phyloP scores from a whole-genome alignment of 2,329 filamentous ascomycete genomes.

The Penicillium polonicum region DNA sequence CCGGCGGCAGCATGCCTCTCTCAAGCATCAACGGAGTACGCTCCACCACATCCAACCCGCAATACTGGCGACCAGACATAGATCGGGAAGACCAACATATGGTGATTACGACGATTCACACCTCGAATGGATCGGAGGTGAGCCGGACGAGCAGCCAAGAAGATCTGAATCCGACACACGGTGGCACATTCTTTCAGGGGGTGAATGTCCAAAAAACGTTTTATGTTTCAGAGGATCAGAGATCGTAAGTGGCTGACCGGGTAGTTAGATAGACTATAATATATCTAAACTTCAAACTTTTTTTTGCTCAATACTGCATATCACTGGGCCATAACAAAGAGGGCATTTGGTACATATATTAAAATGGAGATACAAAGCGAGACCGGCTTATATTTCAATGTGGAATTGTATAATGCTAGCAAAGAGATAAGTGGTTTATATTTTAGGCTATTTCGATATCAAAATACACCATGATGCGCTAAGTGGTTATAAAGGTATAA shows the following conservation, averaged over 20 bases:
- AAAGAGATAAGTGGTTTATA: too few relatives aligned
- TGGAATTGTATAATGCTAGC: too few relatives aligned
- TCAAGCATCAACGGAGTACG: conserved; percentile 29
- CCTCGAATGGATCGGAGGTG: conserved; percentile 17
- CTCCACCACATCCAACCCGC: conserved; percentile 23
- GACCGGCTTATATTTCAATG: too few relatives aligned
- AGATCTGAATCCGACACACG: conserved; percentile 30
- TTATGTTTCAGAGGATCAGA: conserved; percentile 30
- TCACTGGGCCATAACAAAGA: too few relatives aligned
- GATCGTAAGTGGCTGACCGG: neutral
- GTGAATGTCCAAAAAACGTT: conserved; percentile 40
- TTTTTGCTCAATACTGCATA: neutral
- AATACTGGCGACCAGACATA: conserved; percentile 35
- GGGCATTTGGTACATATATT: too few relatives aligned
- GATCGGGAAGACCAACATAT: conserved; percentile 24
- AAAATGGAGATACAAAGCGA: too few relatives aligned
- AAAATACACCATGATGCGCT: too few relatives aligned
- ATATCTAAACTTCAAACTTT: neutral
- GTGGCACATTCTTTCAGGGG: conserved; percentile 23
- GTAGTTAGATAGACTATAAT: neutral
- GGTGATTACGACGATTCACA: conserved; percentile 32
- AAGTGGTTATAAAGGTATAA: too few relatives aligned
- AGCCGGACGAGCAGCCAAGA: conserved; percentile 37
- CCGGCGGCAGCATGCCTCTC: conserved; percentile 31
- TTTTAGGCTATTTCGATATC: too few relatives aligned